Evolutionary conservation across 352 stramenopile genomes (phyloP).

Genomic region (Aphanomyces euteiches): DNA sequence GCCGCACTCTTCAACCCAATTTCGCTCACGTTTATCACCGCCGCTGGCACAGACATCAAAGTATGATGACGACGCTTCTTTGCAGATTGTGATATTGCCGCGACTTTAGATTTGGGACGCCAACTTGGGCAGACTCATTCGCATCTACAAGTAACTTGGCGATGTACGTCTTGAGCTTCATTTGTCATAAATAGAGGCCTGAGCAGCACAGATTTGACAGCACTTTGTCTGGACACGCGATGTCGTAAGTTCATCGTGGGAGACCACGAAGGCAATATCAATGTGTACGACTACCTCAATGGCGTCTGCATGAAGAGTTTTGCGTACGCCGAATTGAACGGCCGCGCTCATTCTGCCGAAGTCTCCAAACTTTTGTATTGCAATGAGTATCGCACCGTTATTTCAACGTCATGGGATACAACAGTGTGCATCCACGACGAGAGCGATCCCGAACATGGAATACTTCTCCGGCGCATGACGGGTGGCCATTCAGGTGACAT

Average conservation of each 20-base stretch:
- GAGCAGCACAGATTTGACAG: conserved; percentile 67
- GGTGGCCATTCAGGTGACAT: conserved; percentile 77
- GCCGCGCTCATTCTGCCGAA: conserved; percentile 64
- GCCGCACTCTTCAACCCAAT: conserved; percentile 79
- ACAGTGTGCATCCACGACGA: conserved; percentile 83
- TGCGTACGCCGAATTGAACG: conserved; percentile 57
- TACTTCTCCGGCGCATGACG: conserved; percentile 67
- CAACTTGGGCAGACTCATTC: conserved; percentile 67
- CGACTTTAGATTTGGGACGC: conserved; percentile 67
- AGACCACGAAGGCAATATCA: conserved; percentile 69
- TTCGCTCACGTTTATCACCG: conserved; percentile 85
- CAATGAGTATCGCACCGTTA: conserved; percentile 79
- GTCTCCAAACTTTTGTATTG: conserved; percentile 79
- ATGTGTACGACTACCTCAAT: conserved; percentile 87
- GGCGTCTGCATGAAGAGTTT: conserved; percentile 85
- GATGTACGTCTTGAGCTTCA: neutral
- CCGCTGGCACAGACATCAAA: conserved; percentile 70
- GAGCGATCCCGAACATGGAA: conserved; percentile 68
- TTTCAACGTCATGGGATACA: conserved; percentile 77
- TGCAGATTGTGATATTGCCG: neutral
- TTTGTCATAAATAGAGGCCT: conserved; percentile 37
- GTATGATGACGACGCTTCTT: neutral
- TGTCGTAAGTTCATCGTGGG: conserved; percentile 85
- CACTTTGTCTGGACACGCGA: conserved; percentile 72
- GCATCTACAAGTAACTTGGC: conserved; percentile 60